Evolutionary conservation across 2,329 filamentous ascomycete genomes (phyloP), one percentile per base, ranked within the genome.

Genomic region (Trichocomaceae sp.): DNA sequence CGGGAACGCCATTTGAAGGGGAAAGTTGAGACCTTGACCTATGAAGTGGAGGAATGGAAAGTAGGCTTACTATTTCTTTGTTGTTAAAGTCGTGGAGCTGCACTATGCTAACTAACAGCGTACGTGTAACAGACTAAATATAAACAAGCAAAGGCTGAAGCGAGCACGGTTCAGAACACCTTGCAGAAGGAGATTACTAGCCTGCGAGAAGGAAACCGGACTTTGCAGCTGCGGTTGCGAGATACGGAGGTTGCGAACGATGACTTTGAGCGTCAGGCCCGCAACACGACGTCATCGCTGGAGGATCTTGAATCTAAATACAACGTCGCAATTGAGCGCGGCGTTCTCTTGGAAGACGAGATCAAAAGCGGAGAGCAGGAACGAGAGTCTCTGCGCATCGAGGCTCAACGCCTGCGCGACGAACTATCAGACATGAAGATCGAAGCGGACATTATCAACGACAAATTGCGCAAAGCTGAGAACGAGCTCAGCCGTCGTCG

Each of bases 171-270:
- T 54, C 93, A 97, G 68, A 91, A 86, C 66, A 78, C 79, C 3
- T 80, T 99, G 52, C 91, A 99, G 73, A 97, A 96, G 73, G 93
- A 99, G 72, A 91, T 99, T 64, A 99, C 93, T 6, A 86, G 82
- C 8, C 79, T 99, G 64, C 87, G 93, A 66, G 91, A 99, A 61
- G 72, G 84, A 48, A 95, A 90, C 71, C 81, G 93, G 61, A 85
- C 86, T 3, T 74, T 96, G 58, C 87, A 93, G 65, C 78, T 96
- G 59, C 88, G 82, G 72, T 77, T 99, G 56, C 86, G 93, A 62
- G 93, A 99, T 70, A 96, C 92, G 63, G 93, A 99, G 73, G 93
- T 99, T 54, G 90, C 88, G 69, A 99, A 97, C 75, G 93, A 99
- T 77, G 93, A 99, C 72, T 96, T 92, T 69, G 93, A 99, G 77